These are phyloP conservation scores for Yamadazyma insecticola DNA, from an alignment of 805 yeast genomes.

Conservation along the genomic window DNA sequence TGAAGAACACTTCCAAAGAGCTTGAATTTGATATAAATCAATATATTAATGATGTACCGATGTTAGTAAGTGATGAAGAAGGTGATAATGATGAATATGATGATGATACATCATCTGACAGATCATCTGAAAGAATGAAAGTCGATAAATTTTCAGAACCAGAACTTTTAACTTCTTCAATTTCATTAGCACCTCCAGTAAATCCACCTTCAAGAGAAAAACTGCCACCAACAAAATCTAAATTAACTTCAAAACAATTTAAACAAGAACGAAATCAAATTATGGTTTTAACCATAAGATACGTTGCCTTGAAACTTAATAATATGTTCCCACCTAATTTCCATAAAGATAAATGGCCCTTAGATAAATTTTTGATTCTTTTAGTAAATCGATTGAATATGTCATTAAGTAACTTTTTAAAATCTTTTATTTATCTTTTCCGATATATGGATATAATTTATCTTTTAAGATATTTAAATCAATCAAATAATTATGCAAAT, in stretches of 20 bases:
- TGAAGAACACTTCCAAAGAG: too few relatives aligned
- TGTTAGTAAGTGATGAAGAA: constrained; percentile 7
- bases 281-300: constrained; percentile 40
- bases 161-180: constrained; percentile 1
- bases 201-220: constrained; percentile 2
- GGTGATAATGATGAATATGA: constrained; percentile 1
- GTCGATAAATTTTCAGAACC: neutral
- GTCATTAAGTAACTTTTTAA: constrained; percentile 32
- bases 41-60: constrained; percentile 13
- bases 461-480: constrained; percentile 40
- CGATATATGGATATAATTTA: constrained; percentile 45
- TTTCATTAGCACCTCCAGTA: neutral
- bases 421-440: constrained; percentile 38
- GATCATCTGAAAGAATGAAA: neutral
- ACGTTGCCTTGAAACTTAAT: constrained; percentile 38
- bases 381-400: constrained; percentile 34
- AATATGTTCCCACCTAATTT: constrained; percentile 41
- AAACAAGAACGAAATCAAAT: constrained; percentile 30
- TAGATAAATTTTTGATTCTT: constrained; percentile 36
- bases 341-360: constrained; percentile 25
- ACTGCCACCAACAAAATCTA: constrained; percentile 1
- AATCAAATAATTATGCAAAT: constrained; percentile 40
- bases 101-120: constrained; percentile 1
- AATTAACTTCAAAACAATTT: constrained; percentile 18
- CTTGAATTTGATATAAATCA: constrained; percentile 13